Evolutionary conservation across 2,329 filamentous ascomycete genomes (phyloP).

Genomic region (Penicillium sp.): DNA sequence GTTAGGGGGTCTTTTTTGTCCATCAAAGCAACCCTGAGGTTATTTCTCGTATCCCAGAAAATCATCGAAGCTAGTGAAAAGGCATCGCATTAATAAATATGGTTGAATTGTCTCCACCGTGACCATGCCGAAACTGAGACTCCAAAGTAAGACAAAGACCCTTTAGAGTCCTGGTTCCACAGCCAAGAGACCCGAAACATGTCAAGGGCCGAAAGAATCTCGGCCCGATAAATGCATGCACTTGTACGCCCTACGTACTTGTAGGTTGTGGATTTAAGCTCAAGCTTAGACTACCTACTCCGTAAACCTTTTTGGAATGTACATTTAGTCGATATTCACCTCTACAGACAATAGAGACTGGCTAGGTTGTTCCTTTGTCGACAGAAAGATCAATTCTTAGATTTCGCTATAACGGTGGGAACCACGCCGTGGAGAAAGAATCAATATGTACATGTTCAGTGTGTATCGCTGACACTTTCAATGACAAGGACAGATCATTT

Average conservation of each 20-base stretch:
- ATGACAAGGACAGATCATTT: conserved; percentile 1
- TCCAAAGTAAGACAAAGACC: not conserved
- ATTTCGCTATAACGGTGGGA: conserved; percentile 22
- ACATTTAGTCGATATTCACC: no score
- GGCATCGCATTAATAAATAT: not conserved
- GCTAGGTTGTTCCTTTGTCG: not conserved
- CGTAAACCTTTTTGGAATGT: no score
- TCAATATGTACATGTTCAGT: conserved; percentile 29
- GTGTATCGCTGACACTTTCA: conserved; percentile 8
- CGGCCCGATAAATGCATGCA: not conserved
- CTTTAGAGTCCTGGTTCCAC: not conserved
- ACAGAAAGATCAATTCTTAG: not conserved
- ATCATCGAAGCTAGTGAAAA: not conserved
- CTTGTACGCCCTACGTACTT: no score
- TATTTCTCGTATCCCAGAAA: not conserved
- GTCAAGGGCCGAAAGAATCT: not conserved
- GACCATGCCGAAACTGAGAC: not conserved
- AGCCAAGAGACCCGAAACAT: not conserved
- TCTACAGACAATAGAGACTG: no score
- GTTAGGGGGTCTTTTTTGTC: not conserved
- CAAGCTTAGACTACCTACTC: not conserved
- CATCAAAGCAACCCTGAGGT: not conserved
- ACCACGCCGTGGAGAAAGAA: conserved; percentile 20
- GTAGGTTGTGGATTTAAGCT: not conserved
- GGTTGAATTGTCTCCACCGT: not conserved